Base-by-base conservation (phyloP, 2,329 filamentous ascomycete genomes). In the Stenocarpella maydis region DNA sequence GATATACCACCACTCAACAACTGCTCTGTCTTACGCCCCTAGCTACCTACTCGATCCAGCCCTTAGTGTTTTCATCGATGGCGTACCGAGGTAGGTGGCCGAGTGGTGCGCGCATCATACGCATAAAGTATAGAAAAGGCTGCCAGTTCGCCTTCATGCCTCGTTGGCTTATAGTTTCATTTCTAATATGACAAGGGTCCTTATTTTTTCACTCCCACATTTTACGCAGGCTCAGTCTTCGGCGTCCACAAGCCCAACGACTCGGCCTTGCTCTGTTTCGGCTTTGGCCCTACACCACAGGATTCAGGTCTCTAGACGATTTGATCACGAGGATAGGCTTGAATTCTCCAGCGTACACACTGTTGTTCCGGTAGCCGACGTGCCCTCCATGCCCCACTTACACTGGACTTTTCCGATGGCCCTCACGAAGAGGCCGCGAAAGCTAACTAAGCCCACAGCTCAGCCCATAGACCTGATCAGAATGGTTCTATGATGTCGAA, bases 61-160 rank as follows among this genome's bases (percentile, higher is more conserved):
- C 24, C 15, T 9, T 21, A 14, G 4, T 5, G 19, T 2, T 14
- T 58, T 8, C 54, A 19, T 43, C 2, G 55, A 7, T 3, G 19
- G 3, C 19, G 26, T 61, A 6, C 55, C 26, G 17, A 28, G 1
- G 24, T 19, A n/a, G 17, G 50, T 12, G n/a, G 21, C 54, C 21
- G 37, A 24, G 5, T 47, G 41, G 55, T 47, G 6, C 55, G 55
- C 55, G 41, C 26, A 47, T 34, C 41, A 21, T 14, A 12, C 19
- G n/a, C 6, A 9, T 61, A 7, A 34, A 61, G 55, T 61, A 41
- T 61, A 61, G 39, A 47, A 47, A 61, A 61, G 55, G 55, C 55
- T 34, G 1, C 55, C 26, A 21, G 17, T 8, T 61, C 17, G 19
- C 12, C 41, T 21, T 9, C 6, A 31, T 43, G 55, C 55, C 55